These are phyloP conservation scores for Penicillium glabrum DNA, from an alignment of 2,329 filamentous ascomycete species.

Conservation along the genomic window DNA sequence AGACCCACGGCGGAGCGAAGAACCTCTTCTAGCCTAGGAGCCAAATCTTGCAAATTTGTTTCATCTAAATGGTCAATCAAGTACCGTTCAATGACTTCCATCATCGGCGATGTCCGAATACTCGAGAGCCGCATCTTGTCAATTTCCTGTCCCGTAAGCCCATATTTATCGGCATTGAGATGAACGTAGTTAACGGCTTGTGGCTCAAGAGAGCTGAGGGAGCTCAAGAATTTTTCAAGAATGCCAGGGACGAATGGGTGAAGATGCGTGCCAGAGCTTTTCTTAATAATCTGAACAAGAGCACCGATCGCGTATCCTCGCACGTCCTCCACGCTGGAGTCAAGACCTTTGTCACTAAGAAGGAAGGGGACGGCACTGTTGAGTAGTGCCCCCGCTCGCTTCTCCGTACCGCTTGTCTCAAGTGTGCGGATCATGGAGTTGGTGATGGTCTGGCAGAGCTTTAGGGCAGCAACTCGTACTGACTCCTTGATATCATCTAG, in stretches of 20 bases:
- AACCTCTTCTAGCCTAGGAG: slow-evolving; percentile 69
- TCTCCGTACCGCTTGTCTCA: slow-evolving; percentile 68
- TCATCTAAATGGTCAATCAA: slow-evolving; percentile 76
- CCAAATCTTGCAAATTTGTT: slow-evolving; percentile 71
- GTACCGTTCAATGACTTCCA: slow-evolving; percentile 86
- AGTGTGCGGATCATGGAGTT: slow-evolving; percentile 82
- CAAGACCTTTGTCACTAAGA: slow-evolving; percentile 81
- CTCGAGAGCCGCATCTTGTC: slow-evolving; percentile 81
- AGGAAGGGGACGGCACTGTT: slow-evolving; percentile 86
- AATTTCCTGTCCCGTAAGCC: slow-evolving; percentile 83
- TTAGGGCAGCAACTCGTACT: slow-evolving; percentile 76
- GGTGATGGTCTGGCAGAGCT: slow-evolving; percentile 79
- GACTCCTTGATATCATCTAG: slow-evolving; percentile 94
- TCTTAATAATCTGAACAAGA: slow-evolving; percentile 85
- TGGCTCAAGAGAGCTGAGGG: slow-evolving; percentile 85
- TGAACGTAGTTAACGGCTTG: slow-evolving; percentile 91
- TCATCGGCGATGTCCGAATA: slow-evolving; percentile 83
- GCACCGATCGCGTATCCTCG: slow-evolving; percentile 80
- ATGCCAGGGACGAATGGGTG: slow-evolving; percentile 79
- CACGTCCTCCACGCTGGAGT: slow-evolving; percentile 85
- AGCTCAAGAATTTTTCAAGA: slow-evolving; percentile 74
- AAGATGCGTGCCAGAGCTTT: slow-evolving; percentile 71
- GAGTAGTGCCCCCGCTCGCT: slow-evolving; percentile 75
- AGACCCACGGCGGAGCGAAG: slow-evolving; percentile 87
- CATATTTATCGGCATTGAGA: slow-evolving; percentile 79